Evolutionary conservation across 1,284 basidiomycete species (phyloP).

Genomic region (Cutaneotrichosporon dermatis): DNA sequence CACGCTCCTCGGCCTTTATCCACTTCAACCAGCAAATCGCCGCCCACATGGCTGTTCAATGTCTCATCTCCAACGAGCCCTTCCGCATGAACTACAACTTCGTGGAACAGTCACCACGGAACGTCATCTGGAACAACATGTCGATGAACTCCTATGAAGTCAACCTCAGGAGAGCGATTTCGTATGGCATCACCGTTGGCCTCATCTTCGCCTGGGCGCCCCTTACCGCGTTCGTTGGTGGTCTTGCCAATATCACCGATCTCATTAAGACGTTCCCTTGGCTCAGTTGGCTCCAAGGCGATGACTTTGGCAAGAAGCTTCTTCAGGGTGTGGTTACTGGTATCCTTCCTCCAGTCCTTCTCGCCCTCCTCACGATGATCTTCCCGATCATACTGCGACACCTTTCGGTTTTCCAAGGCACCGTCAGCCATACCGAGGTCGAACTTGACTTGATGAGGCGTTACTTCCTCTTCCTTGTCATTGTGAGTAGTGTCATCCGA

Average conservation of each 20-base stretch:
- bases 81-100: constrained; percentile 60
- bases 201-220: constrained; percentile 66
- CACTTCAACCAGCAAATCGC: constrained; percentile 84
- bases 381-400: constrained; percentile 64
- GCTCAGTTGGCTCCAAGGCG: constrained; percentile 60
- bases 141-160: constrained; percentile 74
- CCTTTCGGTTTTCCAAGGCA: constrained; percentile 65
- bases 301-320: constrained; percentile 26
- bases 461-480: constrained; percentile 68
- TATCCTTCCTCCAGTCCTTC: constrained; percentile 63
- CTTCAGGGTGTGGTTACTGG: constrained; percentile 61
- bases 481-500: constrained; percentile 53
- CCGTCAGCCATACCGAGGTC: constrained; percentile 65
- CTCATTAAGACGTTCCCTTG: constrained; percentile 54
- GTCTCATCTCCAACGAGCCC: constrained; percentile 56
- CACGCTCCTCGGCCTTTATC: constrained; percentile 80
- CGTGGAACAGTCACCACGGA: constrained; percentile 64
- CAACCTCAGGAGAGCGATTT: constrained; percentile 54
- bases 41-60: constrained; percentile 13
- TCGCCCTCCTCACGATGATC: constrained; percentile 65
- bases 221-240: constrained; percentile 46
- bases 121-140: constrained; percentile 64
- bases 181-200: constrained; percentile 56
- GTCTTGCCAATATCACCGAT: constrained; percentile 24
- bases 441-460: constrained; percentile 70